Percentiles rank a stretch among this genome's conserved stretches.
Evolutionary conservation across 208 protist species (phyloP).

Genomic region (Leishmania major): DNA sequence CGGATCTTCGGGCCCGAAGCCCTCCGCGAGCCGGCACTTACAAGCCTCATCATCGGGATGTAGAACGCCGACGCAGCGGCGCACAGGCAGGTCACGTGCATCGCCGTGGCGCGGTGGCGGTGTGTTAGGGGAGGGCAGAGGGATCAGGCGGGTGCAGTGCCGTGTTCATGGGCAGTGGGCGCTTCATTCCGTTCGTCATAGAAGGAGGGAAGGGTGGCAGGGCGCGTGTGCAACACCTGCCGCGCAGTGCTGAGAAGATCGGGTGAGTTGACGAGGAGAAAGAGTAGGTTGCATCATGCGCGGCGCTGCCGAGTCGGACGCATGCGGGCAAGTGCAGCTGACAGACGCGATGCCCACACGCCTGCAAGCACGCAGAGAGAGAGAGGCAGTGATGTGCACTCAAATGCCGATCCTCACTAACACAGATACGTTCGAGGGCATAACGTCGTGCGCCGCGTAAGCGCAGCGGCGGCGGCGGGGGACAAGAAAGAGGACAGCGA

Average conservation of each 20-base stretch:
- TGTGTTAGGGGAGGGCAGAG: not conserved
- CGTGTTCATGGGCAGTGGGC: not conserved
- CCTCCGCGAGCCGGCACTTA: constrained; percentile 42
- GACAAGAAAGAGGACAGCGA: too few species aligned
- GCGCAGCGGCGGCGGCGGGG: too few species aligned
- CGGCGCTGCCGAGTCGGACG: not conserved
- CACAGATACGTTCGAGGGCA: not conserved
- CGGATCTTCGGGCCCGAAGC: constrained; percentile 61
- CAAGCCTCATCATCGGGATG: constrained; percentile 60
- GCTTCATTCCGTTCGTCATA: not conserved
- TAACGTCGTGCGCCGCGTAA: not conserved
- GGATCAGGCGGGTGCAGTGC: not conserved
- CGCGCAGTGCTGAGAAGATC: not conserved
- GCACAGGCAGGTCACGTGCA: constrained; percentile 30
- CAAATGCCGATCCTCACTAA: not conserved
- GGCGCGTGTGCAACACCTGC: not conserved
- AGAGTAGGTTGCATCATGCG: not conserved
- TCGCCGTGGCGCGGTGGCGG: constrained; percentile 19
- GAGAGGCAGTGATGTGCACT: not conserved
- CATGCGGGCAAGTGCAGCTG: not conserved
- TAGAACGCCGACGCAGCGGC: constrained; percentile 65
- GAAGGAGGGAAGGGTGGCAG: too few species aligned
- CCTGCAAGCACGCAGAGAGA: not conserved
- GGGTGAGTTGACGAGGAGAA: not conserved
- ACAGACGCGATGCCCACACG: not conserved